These are phyloP conservation scores for Bruguiera parviflora DNA, from an alignment of 345 rosid species.

Conservation along the genomic window DNA sequence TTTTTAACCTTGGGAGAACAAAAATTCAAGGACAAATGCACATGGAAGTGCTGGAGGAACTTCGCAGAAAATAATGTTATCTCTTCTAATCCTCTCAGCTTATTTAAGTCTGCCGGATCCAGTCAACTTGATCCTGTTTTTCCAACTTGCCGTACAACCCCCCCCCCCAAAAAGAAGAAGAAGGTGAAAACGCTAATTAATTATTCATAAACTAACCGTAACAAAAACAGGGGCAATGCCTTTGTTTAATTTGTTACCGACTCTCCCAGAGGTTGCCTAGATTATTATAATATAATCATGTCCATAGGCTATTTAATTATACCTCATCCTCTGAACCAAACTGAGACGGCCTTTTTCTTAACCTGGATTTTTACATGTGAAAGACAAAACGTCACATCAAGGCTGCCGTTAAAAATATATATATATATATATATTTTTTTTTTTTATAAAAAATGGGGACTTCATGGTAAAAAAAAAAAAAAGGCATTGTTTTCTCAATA, in stretches of 20 bases:
- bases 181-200: not conserved
- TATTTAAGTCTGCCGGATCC: not conserved
- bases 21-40: slow-evolving; percentile 7
- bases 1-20: not conserved
- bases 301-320: not conserved
- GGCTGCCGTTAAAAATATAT: not conserved
- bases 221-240: no score
- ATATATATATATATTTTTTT: no score
- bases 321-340: not conserved
- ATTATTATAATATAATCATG: not conserved
- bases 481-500: no score
- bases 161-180: not conserved
- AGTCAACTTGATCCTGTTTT: slow-evolving; percentile 22
- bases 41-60: slow-evolving; percentile 26
- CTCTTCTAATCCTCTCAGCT: not conserved
- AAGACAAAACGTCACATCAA: slow-evolving; percentile 1
- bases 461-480: no score
- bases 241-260: no score
- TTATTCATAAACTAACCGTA: not conserved
- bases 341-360: not conserved
- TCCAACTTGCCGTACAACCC: slow-evolving; percentile 8
- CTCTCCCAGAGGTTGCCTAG: not conserved
- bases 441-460: no score
- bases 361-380: not conserved
- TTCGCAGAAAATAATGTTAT: slow-evolving; percentile 19